phyloP scores from a whole-genome alignment of 306 rosid species.

The Quercus agrifolia region DNA sequence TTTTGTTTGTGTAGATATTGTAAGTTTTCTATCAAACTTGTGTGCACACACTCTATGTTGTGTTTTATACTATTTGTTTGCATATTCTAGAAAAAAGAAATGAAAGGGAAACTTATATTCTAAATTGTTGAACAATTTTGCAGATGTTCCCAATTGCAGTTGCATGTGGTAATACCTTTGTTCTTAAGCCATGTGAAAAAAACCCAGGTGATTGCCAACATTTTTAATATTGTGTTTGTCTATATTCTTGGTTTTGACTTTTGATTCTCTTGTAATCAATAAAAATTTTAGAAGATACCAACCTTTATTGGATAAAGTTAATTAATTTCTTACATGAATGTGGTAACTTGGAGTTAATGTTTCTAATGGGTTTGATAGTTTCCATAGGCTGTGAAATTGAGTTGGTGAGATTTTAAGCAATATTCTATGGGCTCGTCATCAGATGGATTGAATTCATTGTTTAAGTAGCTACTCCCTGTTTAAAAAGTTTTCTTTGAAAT shows the following conservation, averaged over 20 bases:
- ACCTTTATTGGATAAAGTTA: background rate
- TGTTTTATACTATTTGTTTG: slow-evolving; percentile 11
- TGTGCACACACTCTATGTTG: background rate
- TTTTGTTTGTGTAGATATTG: background rate
- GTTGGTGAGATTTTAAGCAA: background rate
- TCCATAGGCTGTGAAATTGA: background rate
- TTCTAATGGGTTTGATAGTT: background rate
- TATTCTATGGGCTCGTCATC: background rate
- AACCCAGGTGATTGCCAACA: slow-evolving; percentile 48
- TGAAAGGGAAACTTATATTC: background rate
- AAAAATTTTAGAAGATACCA: background rate
- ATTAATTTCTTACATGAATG: background rate
- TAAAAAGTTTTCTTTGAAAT: background rate
- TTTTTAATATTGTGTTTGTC: slow-evolving; percentile 5
- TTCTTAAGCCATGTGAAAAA: slow-evolving; percentile 69
- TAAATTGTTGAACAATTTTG: slow-evolving; percentile 18
- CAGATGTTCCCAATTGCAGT: slow-evolving; percentile 80
- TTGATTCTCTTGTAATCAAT: background rate
- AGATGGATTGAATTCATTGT: background rate
- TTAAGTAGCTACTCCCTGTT: background rate
- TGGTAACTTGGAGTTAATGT: too few relatives aligned
- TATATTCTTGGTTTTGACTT: background rate
- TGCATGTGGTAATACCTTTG: slow-evolving; percentile 73
- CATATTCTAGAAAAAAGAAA: background rate
- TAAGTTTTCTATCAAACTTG: background rate